Evolutionary conservation across 2,329 filamentous ascomycete genomes (phyloP).

Genomic region (Xylaria sp.): DNA sequence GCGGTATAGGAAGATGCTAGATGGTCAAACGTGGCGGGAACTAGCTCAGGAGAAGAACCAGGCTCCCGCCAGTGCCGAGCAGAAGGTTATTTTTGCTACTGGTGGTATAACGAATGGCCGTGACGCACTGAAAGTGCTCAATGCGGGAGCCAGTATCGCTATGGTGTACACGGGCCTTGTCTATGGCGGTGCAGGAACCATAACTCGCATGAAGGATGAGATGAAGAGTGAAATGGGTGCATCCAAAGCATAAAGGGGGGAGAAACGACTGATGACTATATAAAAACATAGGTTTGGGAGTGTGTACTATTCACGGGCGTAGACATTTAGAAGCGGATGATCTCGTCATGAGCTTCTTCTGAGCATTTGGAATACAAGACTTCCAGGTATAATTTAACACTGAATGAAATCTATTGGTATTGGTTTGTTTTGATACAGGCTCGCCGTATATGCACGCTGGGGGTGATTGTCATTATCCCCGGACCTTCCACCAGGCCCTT

Average conservation of each 20-base stretch:
- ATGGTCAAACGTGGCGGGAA: slow-evolving; percentile 41
- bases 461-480: slow-evolving; percentile 14
- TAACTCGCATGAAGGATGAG: slow-evolving; percentile 61
- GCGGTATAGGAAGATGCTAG: slow-evolving; percentile 68
- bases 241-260: slow-evolving; percentile 13
- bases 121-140: slow-evolving; percentile 74
- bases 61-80: slow-evolving; percentile 30
- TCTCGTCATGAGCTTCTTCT: neutral
- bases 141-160: slow-evolving; percentile 83
- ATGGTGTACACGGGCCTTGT: slow-evolving; percentile 81
- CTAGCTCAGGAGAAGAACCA: slow-evolving; percentile 23
- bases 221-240: slow-evolving; percentile 42
- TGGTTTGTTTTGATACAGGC: slow-evolving; percentile 26
- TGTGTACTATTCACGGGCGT: slow-evolving; percentile 10
- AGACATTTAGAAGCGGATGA: slow-evolving; percentile 14
- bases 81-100: slow-evolving; percentile 86
- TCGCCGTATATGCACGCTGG: slow-evolving; percentile 24
- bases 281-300: neutral
- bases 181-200: slow-evolving; percentile 59
- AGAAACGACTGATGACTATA: neutral
- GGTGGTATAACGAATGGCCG: slow-evolving; percentile 87
- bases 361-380: slow-evolving; percentile 7
- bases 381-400: slow-evolving; percentile 6
- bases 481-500: slow-evolving; percentile 1
- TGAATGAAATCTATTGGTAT: slow-evolving; percentile 29